Percentiles rank a stretch among this genome's conserved stretches.
These are phyloP conservation scores for Candida insectalens DNA, from an alignment of 805 yeast genomes.

Conservation along the genomic window DNA sequence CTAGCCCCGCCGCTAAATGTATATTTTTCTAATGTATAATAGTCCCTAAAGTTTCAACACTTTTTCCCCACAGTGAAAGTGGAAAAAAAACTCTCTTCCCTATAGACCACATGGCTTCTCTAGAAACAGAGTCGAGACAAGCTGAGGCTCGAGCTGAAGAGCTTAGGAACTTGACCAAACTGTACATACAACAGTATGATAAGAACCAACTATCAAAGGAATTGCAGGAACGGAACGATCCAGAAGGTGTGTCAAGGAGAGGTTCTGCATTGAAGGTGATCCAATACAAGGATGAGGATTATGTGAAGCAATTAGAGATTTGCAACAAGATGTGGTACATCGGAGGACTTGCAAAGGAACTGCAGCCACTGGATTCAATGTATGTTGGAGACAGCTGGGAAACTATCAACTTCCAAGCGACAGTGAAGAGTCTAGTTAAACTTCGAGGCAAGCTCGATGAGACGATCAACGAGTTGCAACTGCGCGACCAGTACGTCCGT, in stretches of 20 bases:
- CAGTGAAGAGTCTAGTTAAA: slow-evolving; percentile 10
- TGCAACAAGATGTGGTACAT: slow-evolving; percentile 24
- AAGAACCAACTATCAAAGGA: slow-evolving; percentile 2
- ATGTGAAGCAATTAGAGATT: slow-evolving; percentile 17
- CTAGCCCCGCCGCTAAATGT: slow-evolving; percentile 27
- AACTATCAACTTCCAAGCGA: slow-evolving; percentile 7
- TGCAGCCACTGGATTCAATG: slow-evolving; percentile 7
- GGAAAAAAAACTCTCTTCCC: neutral
- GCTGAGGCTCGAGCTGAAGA: neutral
- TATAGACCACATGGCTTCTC: neutral
- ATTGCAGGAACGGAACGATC: neutral
- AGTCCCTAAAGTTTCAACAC: neutral
- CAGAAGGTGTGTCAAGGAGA: neutral
- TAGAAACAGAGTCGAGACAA: neutral
- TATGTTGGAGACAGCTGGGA: slow-evolving; percentile 8
- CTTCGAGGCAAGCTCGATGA: slow-evolving; percentile 6
- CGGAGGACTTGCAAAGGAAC: slow-evolving; percentile 20
- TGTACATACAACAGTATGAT: slow-evolving; percentile 1
- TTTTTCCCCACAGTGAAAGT: no score
- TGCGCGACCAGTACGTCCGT: slow-evolving; percentile 3
- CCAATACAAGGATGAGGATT: slow-evolving; percentile 10
- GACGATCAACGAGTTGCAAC: slow-evolving; percentile 5
- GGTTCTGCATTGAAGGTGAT: neutral
- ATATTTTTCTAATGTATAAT: slow-evolving; percentile 11
- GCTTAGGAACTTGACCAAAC: neutral